A percentile compares a stretch with the other conserved stretches of the same genome.
Evolutionary conservation across 306 rosid species (phyloP).

Genomic region (Echinosophora koreensis): DNA sequence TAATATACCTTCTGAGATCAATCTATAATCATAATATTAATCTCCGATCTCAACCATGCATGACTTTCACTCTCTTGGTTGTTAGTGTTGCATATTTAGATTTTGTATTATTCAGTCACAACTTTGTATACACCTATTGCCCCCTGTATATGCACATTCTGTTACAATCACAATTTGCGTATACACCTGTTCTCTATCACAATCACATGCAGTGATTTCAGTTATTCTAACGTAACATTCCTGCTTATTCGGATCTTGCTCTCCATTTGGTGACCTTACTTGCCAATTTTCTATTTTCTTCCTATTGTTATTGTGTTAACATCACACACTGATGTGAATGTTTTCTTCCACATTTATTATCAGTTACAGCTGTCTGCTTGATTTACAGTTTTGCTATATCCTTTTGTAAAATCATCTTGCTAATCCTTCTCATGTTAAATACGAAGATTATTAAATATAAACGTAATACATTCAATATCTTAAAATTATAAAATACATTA

Average conservation of each 20-base stretch:
- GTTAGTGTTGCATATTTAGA: too few relatives aligned
- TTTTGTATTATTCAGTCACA: neutral
- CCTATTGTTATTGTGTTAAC: neutral
- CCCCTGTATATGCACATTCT: neutral
- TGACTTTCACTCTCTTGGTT: neutral
- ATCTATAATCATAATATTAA: neutral
- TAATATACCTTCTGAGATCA: neutral
- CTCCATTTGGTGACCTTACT: neutral
- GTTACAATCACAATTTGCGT: neutral
- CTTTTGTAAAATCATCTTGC: too few relatives aligned
- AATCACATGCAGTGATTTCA: slow-evolving; percentile 5
- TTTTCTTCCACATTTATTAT: neutral
- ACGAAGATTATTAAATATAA: too few relatives aligned
- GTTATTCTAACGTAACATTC: neutral
- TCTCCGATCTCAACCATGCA: neutral
- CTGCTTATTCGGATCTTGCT: neutral
- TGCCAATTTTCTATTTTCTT: neutral
- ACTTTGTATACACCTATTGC: neutral
- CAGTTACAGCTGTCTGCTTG: neutral
- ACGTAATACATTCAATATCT: too few relatives aligned
- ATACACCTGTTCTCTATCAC: neutral
- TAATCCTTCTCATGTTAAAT: too few relatives aligned
- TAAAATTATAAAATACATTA: too few relatives aligned
- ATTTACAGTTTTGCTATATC: too few relatives aligned
- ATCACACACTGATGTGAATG: neutral